These are phyloP conservation scores for Saccharomycopsis babjevae DNA, from an alignment of 805 yeast species.

Conservation along the genomic window DNA sequence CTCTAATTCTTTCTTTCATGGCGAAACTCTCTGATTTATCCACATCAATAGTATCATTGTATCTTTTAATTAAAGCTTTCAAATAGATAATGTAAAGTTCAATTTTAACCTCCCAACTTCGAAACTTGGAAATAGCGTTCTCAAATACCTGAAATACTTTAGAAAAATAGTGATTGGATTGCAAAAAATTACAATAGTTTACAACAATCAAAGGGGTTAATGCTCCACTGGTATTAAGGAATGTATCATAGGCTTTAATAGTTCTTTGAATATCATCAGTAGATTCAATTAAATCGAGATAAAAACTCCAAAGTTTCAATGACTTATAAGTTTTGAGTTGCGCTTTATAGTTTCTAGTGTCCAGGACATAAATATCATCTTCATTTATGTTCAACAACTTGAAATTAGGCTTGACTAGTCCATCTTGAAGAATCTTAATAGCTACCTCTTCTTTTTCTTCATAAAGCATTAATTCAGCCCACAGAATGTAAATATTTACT, in stretches of 20 bases:
- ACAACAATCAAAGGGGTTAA: slow-evolving; percentile 60
- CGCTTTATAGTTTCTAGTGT: slow-evolving; percentile 30
- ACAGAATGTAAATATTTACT: slow-evolving; percentile 57
- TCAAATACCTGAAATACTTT: slow-evolving; percentile 56
- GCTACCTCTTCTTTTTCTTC: slow-evolving; percentile 32
- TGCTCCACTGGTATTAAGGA: slow-evolving; percentile 42
- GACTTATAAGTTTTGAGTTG: slow-evolving; percentile 54
- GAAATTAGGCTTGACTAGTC: slow-evolving; percentile 22
- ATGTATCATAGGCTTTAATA: slow-evolving; percentile 40
- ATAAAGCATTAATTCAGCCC: slow-evolving; percentile 58
- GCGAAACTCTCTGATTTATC: slow-evolving; percentile 22
- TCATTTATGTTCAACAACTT: slow-evolving; percentile 19
- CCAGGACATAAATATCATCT: slow-evolving; percentile 13
- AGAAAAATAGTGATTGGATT: slow-evolving; percentile 35
- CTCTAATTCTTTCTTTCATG: slow-evolving; percentile 47
- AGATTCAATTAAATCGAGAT: slow-evolving; percentile 60
- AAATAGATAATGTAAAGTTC: slow-evolving; percentile 70
- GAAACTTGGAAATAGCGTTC: slow-evolving; percentile 51
- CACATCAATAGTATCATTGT: slow-evolving; percentile 12
- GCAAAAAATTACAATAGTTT: slow-evolving; percentile 54
- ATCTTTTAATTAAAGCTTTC: slow-evolving; percentile 33
- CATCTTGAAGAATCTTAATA: slow-evolving; percentile 29
- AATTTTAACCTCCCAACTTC: slow-evolving; percentile 43
- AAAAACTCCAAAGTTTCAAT: slow-evolving; percentile 59
- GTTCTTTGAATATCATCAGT: slow-evolving; percentile 33